These are phyloP conservation scores for Pyronema omphalodes DNA, from an alignment of 495 filamentous ascomycete genomes.

Conservation along the genomic window DNA sequence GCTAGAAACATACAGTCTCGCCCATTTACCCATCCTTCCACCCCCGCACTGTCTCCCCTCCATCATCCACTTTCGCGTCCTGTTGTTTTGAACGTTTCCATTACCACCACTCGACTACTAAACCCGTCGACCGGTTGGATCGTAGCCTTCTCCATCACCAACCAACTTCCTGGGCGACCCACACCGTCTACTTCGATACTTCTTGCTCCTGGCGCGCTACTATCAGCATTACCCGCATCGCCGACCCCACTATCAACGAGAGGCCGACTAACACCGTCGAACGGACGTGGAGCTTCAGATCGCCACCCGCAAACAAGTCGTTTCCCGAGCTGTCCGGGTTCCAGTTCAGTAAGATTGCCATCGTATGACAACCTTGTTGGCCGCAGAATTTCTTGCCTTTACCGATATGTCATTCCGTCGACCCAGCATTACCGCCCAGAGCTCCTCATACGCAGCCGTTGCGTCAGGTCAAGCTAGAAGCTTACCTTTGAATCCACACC, in stretches of 20 bases:
- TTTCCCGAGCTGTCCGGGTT: background rate
- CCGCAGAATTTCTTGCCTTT: slow-evolving; percentile 17
- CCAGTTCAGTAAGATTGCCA: background rate
- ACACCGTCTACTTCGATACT: background rate
- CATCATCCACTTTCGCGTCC: too few relatives aligned
- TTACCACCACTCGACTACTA: too few relatives aligned
- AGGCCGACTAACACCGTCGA: background rate
- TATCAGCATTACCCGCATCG: background rate
- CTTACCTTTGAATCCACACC: background rate
- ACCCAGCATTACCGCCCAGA: slow-evolving; percentile 16
- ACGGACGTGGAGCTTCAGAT: background rate
- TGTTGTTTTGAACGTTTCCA: too few relatives aligned
- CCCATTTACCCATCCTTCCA: too few relatives aligned
- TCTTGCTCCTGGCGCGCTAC: background rate
- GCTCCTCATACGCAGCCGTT: slow-evolving; percentile 61
- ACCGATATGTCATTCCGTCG: slow-evolving; percentile 23
- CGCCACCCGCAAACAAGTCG: background rate
- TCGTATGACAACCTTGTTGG: slow-evolving; percentile 21
- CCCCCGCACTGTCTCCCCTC: too few relatives aligned
- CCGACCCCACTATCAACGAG: background rate
- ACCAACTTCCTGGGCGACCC: background rate
- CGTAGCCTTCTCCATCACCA: background rate
- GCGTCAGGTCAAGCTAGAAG: slow-evolving; percentile 42
- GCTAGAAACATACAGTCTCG: too few relatives aligned
- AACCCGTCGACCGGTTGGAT: too few relatives aligned